Evolutionary conservation across 192 early-diverging fungal species (phyloP), one percentile per base, ranked within the genome.

Genomic region (Chytriomyces sp.): DNA sequence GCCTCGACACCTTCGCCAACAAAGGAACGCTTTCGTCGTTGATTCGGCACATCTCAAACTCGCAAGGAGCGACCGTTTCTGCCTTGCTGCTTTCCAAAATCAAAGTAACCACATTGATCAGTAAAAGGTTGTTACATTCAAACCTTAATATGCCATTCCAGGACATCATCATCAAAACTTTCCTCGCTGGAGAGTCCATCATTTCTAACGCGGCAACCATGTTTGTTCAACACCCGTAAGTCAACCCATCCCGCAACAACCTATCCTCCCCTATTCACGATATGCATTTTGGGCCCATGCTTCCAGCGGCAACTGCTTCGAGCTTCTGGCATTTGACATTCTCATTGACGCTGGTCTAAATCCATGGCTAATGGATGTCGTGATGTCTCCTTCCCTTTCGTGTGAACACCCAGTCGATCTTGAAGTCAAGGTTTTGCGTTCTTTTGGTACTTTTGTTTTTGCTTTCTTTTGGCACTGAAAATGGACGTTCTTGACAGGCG

Each of bases 301-400:
- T 69, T 10, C 13, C 28, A 75, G 72, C 20, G 65, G 69, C 69
- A 79, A 89, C 77, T 89, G 87, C 63, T 89, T 89, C 68, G 87
- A 89, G 64, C 83, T 88, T 49, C 85, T 89, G 59, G 87, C 85
- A 6, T 89, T 89, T 63, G 87, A 89, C 77, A 83, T 89, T 35
- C 85, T 89, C 50, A 83, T 89, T 35, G 87, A 89, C 61, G 61
- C 75, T 9, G 67, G 84, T 53, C 64, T 89, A 50, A 71, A 83
- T 35, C 86, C 87, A 26, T 89, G 87, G 87, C 64, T 89, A 62
- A 86, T 89, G 66, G 87, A 89, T 60, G 86, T 89, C 45, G 87
- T 87, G 50, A 83, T 84, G 10, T 83, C 81, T 8, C 87, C 87
- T 16, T 82, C 80, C 7, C 45, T 79, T 7, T 80, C 74, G 3